Evolutionary conservation across 2,329 filamentous ascomycete genomes (phyloP), one percentile per base, ranked within the genome.

Genomic region (Arthroderma sp.): DNA sequence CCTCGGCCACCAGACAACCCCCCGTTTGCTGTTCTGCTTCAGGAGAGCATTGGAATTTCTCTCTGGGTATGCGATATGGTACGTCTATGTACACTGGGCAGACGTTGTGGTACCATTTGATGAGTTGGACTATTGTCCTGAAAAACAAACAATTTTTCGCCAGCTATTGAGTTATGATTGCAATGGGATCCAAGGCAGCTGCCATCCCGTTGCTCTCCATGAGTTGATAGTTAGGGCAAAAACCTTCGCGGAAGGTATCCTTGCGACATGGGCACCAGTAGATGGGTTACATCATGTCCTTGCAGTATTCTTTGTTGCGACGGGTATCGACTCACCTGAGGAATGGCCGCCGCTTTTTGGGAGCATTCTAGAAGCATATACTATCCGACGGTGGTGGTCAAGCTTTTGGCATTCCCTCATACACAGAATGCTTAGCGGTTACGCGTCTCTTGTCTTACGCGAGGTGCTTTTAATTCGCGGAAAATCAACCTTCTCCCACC

Each of bases 341-440:
- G 44, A 46, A 11, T 46, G 40, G 44, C 44, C 44, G 7, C 40
- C 44, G 2, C 36, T 46, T 28, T 46, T 38, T 36, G 44, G 40
- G 10, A 46, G 29, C 27, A 39, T 46, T 22, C 10, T 4, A 6
- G 29, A 43, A 9, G 44, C 40, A 6, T 46, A 40, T 29, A 46
- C 44, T 6, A 39, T 46, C 11, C 39, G 44, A 7, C 40, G 40
- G 6, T 46, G 43, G 36, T 46, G 44, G 44, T 38, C 40, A 3
- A 40, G 28, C 10, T 46, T 46, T 37, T 46, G 44, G 44, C 44
- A 46, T 11, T 11, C 38, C 8, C 5, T 46, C 22, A 28, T 46
- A 22, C 40, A 46, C 11, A 28, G 44, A 27, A n/a, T 38, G 6
- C 40, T 46, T 4, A 43, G 40, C 15, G 29, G 15, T 2, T 39